Evolutionary conservation across 2,329 filamentous ascomycete species (phyloP).

Genomic region (Ophiocordyceps polyrhachis-furcata): DNA sequence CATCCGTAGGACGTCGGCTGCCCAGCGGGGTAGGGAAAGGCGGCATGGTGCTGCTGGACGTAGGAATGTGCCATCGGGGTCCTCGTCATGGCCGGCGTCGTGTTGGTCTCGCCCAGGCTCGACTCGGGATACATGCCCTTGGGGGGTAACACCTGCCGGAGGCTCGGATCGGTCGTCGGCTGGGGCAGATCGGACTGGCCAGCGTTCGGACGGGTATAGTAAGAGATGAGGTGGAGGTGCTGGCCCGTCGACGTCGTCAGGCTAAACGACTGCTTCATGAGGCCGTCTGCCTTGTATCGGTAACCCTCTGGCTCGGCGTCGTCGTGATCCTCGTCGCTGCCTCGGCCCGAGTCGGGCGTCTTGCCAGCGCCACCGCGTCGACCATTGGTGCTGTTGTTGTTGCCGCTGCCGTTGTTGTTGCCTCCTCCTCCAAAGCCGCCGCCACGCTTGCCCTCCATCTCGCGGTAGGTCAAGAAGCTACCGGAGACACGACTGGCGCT

Average conservation of each 20-base stretch:
- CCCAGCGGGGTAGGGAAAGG: conserved; percentile 14
- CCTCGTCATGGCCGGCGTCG: conserved; percentile 63
- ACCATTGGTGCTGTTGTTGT: conserved; percentile 10
- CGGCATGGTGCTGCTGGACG: conserved; percentile 11
- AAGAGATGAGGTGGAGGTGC: conserved; percentile 93
- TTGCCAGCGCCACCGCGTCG: conserved; percentile 43
- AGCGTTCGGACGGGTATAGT: conserved; percentile 70
- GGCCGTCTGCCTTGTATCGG: conserved; percentile 83
- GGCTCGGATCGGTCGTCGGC: conserved; percentile 59
- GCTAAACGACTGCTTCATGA: conserved; percentile 99
- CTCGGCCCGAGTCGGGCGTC: conserved; percentile 65
- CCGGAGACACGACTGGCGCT: conserved; percentile 93
- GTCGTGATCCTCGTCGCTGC: conserved; percentile 71
- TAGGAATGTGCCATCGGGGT: conserved; percentile 41
- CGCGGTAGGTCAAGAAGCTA: conserved; percentile 90
- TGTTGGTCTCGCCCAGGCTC: conserved; percentile 69
- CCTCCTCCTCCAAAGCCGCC: conserved; percentile 40
- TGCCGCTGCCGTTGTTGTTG: background rate
- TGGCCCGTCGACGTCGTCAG: conserved; percentile 81
- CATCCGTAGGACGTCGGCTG: conserved; percentile 26
- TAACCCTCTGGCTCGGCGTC: conserved; percentile 79
- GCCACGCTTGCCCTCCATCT: conserved; percentile 97
- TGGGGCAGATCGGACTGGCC: conserved; percentile 56
- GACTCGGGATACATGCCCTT: conserved; percentile 98
- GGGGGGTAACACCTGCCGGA: conserved; percentile 67